phyloP scores from a whole-genome alignment of 2,329 filamentous ascomycete species.

The Beauveria scarabaeidicola region DNA sequence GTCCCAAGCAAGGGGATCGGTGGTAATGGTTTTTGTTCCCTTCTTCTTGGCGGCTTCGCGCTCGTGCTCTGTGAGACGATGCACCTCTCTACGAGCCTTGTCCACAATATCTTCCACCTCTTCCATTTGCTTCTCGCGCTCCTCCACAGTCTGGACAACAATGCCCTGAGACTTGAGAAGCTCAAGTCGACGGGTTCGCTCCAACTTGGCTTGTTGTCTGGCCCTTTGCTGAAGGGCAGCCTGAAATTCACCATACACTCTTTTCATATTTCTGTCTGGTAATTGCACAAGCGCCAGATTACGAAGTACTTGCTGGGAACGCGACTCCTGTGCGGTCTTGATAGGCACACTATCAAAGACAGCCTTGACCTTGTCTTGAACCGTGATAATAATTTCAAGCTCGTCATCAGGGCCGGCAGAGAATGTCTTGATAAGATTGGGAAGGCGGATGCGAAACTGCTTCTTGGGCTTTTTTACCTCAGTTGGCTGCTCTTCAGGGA shows the following conservation, averaged over 20 bases:
- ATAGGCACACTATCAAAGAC: conserved; percentile 63
- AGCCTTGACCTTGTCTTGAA: conserved; percentile 45
- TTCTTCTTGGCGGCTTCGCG: conserved; percentile 63
- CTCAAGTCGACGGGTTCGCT: conserved; percentile 69
- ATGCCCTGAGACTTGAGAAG: conserved; percentile 73
- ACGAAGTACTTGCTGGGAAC: conserved; percentile 59
- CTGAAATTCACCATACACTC: conserved; percentile 59
- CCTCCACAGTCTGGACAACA: conserved; percentile 74
- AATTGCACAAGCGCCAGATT: conserved; percentile 65
- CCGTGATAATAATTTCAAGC: conserved; percentile 50
- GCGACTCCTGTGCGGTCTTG: conserved; percentile 53
- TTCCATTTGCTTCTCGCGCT: conserved; percentile 72
- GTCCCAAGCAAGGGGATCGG: conserved; percentile 46
- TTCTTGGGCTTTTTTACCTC: conserved; percentile 31
- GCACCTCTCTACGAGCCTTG: conserved; percentile 71
- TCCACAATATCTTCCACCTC: conserved; percentile 84
- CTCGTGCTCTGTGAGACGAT: conserved; percentile 63
- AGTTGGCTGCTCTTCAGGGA: conserved; percentile 11
- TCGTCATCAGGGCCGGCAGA: conserved; percentile 47
- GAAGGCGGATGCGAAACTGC: conserved; percentile 43
- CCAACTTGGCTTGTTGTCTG: conserved; percentile 68
- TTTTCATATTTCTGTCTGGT: conserved; percentile 45
- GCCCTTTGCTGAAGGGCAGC: conserved; percentile 60
- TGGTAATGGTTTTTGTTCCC: conserved; percentile 36
- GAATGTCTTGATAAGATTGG: conserved; percentile 30